Base-by-base conservation (phyloP, 2,329 filamentous ascomycete genomes). In the Huntiella omanensis region DNA sequence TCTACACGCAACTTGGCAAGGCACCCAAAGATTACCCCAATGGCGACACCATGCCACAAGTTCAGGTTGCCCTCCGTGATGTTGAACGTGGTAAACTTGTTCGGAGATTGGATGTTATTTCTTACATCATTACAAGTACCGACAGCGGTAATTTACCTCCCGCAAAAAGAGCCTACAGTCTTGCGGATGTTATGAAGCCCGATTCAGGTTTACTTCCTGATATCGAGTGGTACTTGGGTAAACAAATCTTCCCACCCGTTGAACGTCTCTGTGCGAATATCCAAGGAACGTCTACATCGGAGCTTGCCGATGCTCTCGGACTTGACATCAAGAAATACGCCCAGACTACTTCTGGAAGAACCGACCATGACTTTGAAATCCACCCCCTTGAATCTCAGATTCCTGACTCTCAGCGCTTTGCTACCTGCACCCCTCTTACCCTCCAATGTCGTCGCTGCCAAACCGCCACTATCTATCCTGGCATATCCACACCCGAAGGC, bases 181-280 rank as follows among this genome's bases (percentile, higher is more conserved):
- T 84, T 1, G 80, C 86, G 48, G 91, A 98, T 59, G 77, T 93
- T 13, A 66, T 83, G 49, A 92, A 91, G 57, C 58, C 75, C 12
- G 82, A 83, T 53, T 77, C 80, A 1, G 79, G 68, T 1, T 70
- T 98, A 5, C 72, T 80, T 49, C 84, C 87, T 2, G 91, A 98
- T 57, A 74, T 95, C n/a, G 91, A 98, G 58, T 96, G 87, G 74
- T 98, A 98, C 61, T 75, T 98, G 35, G 81, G 85, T 66, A 98
- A 98, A 67, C 91, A 98, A 62, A 95, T 98, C 49, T 85, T 98
- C 63, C 91, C 91, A 8, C 91, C 91, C 0, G 91, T 98, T 19
- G 91, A 98, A 65, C 84, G 91, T 70, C 77, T 98, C 16, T 98
- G 91, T 59, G 91, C 88, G 51, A 94, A 93, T 50, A 95, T 98